Conservation (phyloP, 768 basidiomycete genomes). For the Auricularia cornea region DNA sequence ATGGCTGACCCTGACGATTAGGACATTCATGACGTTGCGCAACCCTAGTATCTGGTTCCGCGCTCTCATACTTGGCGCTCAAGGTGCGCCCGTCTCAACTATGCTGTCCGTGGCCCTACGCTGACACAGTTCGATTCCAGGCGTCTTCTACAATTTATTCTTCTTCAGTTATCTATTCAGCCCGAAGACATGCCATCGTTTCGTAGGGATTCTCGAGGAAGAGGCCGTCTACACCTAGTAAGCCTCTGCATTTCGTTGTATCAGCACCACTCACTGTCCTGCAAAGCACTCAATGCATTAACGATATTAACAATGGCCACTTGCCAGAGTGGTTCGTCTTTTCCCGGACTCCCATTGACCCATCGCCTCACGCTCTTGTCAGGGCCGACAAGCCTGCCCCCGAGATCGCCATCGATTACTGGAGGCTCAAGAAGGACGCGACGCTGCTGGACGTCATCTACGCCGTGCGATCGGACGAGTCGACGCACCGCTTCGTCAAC, state of each 20-base stretch:
- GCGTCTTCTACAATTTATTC: constrained; percentile 78
- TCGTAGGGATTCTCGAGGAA: constrained; percentile 89
- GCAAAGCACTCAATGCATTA: constrained; percentile 66
- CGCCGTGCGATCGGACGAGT: constrained; percentile 88
- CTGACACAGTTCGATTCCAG: background rate
- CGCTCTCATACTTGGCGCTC: constrained; percentile 75
- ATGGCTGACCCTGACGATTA: constrained; percentile 19
- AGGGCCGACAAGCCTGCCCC: constrained; percentile 71
- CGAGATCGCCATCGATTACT: constrained; percentile 90
- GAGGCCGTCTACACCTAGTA: constrained; percentile 92
- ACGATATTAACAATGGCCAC: constrained; percentile 72
- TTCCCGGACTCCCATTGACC: background rate
- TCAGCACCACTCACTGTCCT: constrained; percentile 4
- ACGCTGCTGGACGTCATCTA: constrained; percentile 84
- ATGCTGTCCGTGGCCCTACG: background rate
- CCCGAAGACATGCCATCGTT: constrained; percentile 74
- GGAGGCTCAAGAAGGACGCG: constrained; percentile 66
- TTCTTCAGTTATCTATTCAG: constrained; percentile 61
- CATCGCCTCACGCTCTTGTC: background rate
- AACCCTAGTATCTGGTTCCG: constrained; percentile 78
- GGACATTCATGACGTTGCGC: constrained; percentile 92
- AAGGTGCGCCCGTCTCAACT: constrained; percentile 44
- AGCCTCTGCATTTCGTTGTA: constrained; percentile 20
- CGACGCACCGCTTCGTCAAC: constrained; percentile 91
- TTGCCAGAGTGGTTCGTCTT: constrained; percentile 65